Evolutionary conservation across 306 rosid genomes (phyloP).

Genomic region (Sesbania bispinosa): DNA sequence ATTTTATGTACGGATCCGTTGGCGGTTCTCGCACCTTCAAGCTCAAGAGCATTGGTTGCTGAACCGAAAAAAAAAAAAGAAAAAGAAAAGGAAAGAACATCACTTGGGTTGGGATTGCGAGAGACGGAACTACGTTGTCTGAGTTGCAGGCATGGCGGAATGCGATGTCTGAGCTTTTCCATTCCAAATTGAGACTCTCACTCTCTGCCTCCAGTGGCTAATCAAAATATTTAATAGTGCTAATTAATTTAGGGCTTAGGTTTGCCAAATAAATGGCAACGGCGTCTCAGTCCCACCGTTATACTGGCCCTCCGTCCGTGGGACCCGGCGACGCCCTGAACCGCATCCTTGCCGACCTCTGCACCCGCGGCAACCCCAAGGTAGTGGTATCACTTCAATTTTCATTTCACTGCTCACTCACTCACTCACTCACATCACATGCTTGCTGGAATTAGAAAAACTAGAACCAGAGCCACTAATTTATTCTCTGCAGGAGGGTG

Average conservation of each 20-base stretch:
- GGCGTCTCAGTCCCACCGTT: slow-evolving; percentile 58
- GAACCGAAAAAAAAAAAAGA: too few relatives aligned
- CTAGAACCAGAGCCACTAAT: too few relatives aligned
- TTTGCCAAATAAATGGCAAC: slow-evolving; percentile 39
- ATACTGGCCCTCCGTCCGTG: slow-evolving; percentile 44
- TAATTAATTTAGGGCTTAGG: slow-evolving; percentile 26
- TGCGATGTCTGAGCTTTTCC: slow-evolving; percentile 17
- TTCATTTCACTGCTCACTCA: too few relatives aligned
- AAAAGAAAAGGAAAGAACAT: too few relatives aligned
- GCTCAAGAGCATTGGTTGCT: too few relatives aligned
- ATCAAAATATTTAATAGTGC: not conserved
- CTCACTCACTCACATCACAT: not conserved
- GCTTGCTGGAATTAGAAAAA: not conserved
- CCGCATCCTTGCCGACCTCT: slow-evolving; percentile 82
- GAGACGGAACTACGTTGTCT: not conserved
- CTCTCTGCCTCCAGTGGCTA: not conserved
- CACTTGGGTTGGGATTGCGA: not conserved
- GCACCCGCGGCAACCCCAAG: slow-evolving; percentile 85
- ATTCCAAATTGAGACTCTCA: not conserved
- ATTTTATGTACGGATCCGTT: not conserved
- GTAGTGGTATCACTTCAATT: slow-evolving; percentile 31
- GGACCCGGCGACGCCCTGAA: slow-evolving; percentile 76
- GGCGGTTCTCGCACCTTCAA: not conserved
- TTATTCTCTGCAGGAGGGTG: slow-evolving; percentile 61
- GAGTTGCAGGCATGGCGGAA: slow-evolving; percentile 12